phyloP scores from a whole-genome alignment of 2,329 filamentous ascomycete species.

The Hypocrella siamensis region DNA sequence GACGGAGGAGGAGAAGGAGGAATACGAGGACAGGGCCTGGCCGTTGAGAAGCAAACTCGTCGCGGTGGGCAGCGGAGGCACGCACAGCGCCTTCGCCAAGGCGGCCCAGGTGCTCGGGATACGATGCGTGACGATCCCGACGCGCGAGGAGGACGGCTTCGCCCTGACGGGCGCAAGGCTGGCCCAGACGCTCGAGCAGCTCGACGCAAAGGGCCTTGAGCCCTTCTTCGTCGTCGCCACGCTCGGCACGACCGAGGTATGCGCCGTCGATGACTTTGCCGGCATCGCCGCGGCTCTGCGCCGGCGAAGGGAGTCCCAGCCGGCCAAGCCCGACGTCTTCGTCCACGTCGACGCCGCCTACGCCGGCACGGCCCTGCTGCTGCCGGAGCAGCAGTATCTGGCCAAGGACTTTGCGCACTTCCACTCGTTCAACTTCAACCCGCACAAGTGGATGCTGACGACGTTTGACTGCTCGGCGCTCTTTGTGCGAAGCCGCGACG shows the following conservation, averaged over 20 bases:
- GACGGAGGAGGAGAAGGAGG: neutral
- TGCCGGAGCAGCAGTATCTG: conserved; percentile 64
- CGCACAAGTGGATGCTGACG: conserved; percentile 94
- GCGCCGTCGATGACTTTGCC: conserved; percentile 68
- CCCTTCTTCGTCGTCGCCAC: conserved; percentile 80
- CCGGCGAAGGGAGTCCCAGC: conserved; percentile 10
- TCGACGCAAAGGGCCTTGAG: conserved; percentile 53
- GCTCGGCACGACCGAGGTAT: conserved; percentile 76
- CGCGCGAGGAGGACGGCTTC: conserved; percentile 46
- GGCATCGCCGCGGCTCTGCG: conserved; percentile 39
- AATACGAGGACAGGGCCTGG: conserved; percentile 48
- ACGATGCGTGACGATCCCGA: conserved; percentile 57
- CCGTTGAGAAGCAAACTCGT: conserved; percentile 44
- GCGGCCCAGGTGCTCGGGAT: conserved; percentile 75
- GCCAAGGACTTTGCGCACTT: conserved; percentile 47
- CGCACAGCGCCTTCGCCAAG: conserved; percentile 78
- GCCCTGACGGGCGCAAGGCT: conserved; percentile 53
- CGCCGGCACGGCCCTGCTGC: conserved; percentile 70
- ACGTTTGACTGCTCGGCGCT: conserved; percentile 81
- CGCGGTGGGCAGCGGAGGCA: conserved; percentile 61
- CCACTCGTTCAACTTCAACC: conserved; percentile 87
- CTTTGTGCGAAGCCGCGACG: conserved; percentile 58
- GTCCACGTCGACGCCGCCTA: conserved; percentile 91
- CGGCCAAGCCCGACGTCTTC: conserved; percentile 50
- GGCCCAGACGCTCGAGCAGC: conserved; percentile 43